Percentiles rank a stretch among this genome's conserved stretches.
Conservation (phyloP, 176 grass and related monocot species). For the Urochloa ruziziensis region DNA sequence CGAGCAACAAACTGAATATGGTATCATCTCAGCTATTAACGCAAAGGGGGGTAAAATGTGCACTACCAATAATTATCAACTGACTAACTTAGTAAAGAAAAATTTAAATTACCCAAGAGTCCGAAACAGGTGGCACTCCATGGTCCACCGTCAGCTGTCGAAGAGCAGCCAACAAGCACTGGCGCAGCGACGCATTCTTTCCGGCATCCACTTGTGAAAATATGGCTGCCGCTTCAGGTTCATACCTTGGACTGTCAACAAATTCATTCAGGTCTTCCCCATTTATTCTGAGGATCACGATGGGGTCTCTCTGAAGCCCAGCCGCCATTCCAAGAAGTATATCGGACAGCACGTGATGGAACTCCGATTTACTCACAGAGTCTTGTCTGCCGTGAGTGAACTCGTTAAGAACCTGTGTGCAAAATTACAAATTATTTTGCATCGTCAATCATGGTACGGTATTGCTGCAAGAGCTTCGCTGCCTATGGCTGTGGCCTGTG, state of each 20-base stretch:
- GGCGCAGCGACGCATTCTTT: conserved; percentile 30
- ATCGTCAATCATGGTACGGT: neutral
- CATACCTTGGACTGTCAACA: conserved; percentile 43
- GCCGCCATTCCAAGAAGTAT: conserved; percentile 87
- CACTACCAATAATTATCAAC: neutral
- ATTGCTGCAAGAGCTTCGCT: neutral
- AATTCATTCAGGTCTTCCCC: conserved; percentile 83
- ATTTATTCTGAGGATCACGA: conserved; percentile 88
- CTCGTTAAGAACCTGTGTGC: conserved; percentile 62
- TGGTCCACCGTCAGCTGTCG: conserved; percentile 70
- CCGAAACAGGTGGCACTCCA: conserved; percentile 79
- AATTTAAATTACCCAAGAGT: conserved; percentile 54
- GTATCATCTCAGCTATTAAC: neutral
- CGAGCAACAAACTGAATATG: neutral
- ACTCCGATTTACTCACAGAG: conserved; percentile 65
- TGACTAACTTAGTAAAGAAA: neutral
- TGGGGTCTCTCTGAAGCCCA: conserved; percentile 73
- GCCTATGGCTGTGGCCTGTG: neutral
- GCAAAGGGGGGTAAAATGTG: neutral
- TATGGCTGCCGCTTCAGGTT: conserved; percentile 47
- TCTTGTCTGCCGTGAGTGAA: conserved; percentile 71
- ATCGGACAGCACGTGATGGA: conserved; percentile 62
- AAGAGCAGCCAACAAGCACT: conserved; percentile 51
- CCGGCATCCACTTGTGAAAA: conserved; percentile 45
- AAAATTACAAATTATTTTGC: neutral